Evolutionary conservation across 257 asterid species (phyloP).

Genomic region (Eucommia ulmoides): DNA sequence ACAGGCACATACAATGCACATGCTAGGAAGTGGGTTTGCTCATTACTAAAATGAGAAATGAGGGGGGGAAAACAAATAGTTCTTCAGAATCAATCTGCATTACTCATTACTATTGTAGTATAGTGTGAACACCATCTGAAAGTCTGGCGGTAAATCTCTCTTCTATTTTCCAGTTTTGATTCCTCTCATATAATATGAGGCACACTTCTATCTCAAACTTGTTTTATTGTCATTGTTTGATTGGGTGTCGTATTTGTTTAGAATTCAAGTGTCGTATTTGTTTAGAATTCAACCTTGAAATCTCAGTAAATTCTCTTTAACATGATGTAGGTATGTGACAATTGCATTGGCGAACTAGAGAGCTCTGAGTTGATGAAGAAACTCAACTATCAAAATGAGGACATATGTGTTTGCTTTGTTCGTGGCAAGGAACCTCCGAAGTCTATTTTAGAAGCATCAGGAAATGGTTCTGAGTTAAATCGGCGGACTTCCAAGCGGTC

Average conservation of each 20-base stretch:
- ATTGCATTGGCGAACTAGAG: conserved; percentile 90
- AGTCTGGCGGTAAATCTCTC: too few species aligned
- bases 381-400: conserved; percentile 73
- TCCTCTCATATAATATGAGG: too few species aligned
- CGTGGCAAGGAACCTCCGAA: conserved; percentile 95
- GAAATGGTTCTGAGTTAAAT: conserved; percentile 42
- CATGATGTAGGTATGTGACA: conserved; percentile 71
- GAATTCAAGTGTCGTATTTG: not conserved
- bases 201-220: too few species aligned
- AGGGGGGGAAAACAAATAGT: too few species aligned
- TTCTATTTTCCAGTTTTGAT: too few species aligned
- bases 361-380: conserved; percentile 82
- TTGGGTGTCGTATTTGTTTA: not conserved
- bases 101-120: too few species aligned
- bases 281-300: conserved; percentile 4
- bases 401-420: conserved; percentile 70
- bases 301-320: not conserved
- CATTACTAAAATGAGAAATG: too few species aligned
- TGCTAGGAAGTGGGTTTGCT: too few species aligned
- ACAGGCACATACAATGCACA: too few species aligned
- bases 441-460: conserved; percentile 80
- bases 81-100: too few species aligned
- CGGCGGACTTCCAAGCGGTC: conserved; percentile 96
- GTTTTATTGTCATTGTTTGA: too few species aligned
- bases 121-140: too few species aligned